phyloP scores from a whole-genome alignment of 495 filamentous ascomycete genomes.

The Podospora fimiseda region DNA sequence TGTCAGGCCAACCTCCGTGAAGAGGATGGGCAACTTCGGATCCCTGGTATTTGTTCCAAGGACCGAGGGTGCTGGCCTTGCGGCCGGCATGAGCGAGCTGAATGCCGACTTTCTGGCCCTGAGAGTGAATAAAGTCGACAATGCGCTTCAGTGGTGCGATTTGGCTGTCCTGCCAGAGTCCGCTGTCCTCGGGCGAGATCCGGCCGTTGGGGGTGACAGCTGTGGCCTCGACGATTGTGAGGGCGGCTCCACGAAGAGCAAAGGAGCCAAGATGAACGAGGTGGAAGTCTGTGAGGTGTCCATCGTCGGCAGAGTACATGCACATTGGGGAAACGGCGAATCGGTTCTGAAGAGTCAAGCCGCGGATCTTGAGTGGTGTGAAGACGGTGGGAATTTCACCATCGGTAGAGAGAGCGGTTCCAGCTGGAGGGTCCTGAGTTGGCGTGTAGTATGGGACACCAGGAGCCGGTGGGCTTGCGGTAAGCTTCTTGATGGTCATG shows the following conservation, averaged over 20 bases:
- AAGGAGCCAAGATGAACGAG: conserved; percentile 57
- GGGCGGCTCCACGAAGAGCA: conserved; percentile 54
- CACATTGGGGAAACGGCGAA: conserved; percentile 59
- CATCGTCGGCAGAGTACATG: conserved; percentile 62
- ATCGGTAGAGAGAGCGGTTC: conserved; percentile 40
- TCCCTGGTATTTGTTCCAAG: conserved; percentile 40
- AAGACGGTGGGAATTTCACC: conserved; percentile 55
- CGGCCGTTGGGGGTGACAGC: conserved; percentile 61
- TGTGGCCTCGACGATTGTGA: conserved; percentile 65
- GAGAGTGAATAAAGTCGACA: conserved; percentile 54
- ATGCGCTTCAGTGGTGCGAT: conserved; percentile 57
- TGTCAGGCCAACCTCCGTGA: conserved; percentile 60
- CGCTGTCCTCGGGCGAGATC: conserved; percentile 63
- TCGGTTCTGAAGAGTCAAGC: conserved; percentile 66
- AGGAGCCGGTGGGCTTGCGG: conserved; percentile 11
- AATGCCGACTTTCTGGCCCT: conserved; percentile 62
- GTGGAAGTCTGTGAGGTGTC: conserved; percentile 66
- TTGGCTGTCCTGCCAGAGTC: conserved; percentile 66
- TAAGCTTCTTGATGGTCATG: conserved; percentile 12
- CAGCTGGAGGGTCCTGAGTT: conserved; percentile 46
- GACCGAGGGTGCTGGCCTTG: conserved; percentile 59
- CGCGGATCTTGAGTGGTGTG: conserved; percentile 58
- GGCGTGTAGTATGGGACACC: conserved; percentile 55
- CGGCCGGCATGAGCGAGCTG: conserved; percentile 71
- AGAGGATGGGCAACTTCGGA: conserved; percentile 40